phyloP scores from a whole-genome alignment of 139 green algal species.

The Chlorella sp. region DNA sequence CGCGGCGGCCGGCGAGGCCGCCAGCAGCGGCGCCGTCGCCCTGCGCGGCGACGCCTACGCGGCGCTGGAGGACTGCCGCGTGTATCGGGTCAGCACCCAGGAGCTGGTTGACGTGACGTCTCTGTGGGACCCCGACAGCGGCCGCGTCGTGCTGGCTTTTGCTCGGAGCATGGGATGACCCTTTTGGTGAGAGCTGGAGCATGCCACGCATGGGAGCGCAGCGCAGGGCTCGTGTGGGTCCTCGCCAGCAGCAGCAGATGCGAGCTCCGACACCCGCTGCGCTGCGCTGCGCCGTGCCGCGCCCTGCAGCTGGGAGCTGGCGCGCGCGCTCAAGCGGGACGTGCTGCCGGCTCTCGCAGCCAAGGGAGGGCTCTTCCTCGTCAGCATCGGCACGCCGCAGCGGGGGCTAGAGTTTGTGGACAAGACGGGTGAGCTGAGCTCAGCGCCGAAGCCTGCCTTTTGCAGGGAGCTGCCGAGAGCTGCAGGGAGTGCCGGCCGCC shows the following conservation, averaged over 20 bases:
- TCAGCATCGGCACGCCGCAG: conserved; percentile 72
- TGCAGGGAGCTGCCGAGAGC: no score
- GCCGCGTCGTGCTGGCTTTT: conserved; percentile 65
- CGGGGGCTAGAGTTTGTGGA: conserved; percentile 71
- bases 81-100: conserved; percentile 47
- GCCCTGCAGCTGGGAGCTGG: no score
- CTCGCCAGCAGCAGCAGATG: not conserved
- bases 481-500: no score
- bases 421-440: conserved; percentile 59
- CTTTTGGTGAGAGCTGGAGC: conserved; percentile 75
- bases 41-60: not conserved
- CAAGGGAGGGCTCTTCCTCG: conserved; percentile 62
- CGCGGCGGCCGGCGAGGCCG: not conserved
- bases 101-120: conserved; percentile 44
- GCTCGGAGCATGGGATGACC: conserved; percentile 65
- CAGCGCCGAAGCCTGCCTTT: no score
- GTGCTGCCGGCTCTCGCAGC: conserved; percentile 74
- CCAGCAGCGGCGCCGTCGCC: not conserved
- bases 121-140: conserved; percentile 61
- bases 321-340: conserved; percentile 70
- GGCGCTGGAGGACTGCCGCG: conserved; percentile 26
- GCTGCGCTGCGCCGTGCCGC: not conserved
- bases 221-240: no score
- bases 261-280: not conserved
- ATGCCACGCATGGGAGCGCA: not conserved